Evolutionary conservation across 495 filamentous ascomycete genomes (phyloP).

Genomic region (Hypomontagnella submonticulosa): DNA sequence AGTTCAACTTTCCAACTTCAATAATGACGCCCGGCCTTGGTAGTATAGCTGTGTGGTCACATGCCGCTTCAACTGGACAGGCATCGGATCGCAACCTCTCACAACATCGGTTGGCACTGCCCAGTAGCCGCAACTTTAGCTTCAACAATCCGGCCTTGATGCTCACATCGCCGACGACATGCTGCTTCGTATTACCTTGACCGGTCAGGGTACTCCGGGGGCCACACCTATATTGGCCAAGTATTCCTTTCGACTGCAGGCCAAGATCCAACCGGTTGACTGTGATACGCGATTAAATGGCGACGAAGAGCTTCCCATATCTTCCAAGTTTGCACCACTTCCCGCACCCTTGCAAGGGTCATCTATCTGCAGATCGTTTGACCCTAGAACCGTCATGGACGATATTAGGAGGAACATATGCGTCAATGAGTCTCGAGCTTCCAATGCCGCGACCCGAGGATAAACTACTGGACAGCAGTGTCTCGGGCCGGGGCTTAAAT

Average conservation of each 20-base stretch:
- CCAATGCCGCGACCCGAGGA: slow-evolving; percentile 30
- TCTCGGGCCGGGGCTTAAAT: slow-evolving; percentile 36
- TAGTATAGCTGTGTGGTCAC: slow-evolving; percentile 26
- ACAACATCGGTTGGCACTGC: slow-evolving; percentile 27
- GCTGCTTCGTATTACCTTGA: slow-evolving; percentile 18
- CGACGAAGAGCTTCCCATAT: slow-evolving; percentile 16
- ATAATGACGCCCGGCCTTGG: slow-evolving; percentile 18
- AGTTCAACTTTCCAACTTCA: slow-evolving; percentile 25
- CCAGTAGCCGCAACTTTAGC: slow-evolving; percentile 27
- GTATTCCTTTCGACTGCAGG: slow-evolving; percentile 29
- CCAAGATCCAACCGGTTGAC: slow-evolving; percentile 22
- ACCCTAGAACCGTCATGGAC: slow-evolving; percentile 15
- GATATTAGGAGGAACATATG: slow-evolving; percentile 18
- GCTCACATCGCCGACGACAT: slow-evolving; percentile 28
- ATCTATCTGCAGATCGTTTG: slow-evolving; percentile 36
- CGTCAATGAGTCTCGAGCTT: slow-evolving; percentile 26
- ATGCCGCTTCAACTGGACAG: slow-evolving; percentile 31
- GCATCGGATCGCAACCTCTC: slow-evolving; percentile 41
- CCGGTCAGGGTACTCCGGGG: slow-evolving; percentile 14
- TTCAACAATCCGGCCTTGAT: slow-evolving; percentile 20
- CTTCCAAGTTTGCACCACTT: slow-evolving; percentile 37
- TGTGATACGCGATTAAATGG: slow-evolving; percentile 29
- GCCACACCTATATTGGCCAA: slow-evolving; percentile 22
- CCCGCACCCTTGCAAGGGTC: slow-evolving; percentile 26
- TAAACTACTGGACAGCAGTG: slow-evolving; percentile 25